A percentile compares a stretch with the other conserved stretches of the same genome.
Conservation (phyloP, 2,329 filamentous ascomycete species). For the Microdochium bolleyi region DNA sequence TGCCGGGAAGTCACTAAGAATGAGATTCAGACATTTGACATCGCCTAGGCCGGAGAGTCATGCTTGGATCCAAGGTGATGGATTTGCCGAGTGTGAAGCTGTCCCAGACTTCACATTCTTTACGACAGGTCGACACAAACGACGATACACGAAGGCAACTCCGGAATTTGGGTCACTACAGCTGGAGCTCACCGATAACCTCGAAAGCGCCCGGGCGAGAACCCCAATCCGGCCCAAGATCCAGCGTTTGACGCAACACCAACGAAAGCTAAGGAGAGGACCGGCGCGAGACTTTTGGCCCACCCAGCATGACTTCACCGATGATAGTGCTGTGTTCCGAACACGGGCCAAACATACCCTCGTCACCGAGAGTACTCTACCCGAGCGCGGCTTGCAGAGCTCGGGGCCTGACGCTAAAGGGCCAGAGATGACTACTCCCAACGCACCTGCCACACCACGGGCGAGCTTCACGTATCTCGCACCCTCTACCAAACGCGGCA, state of each 20-base stretch:
- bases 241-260: neutral
- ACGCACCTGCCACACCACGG: neutral
- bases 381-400: neutral
- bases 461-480: neutral
- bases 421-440: neutral
- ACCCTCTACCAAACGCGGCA: neutral
- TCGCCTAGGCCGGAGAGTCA: neutral
- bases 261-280: neutral
- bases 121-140: constrained; percentile 13
- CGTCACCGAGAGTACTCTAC: neutral
- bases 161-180: constrained; percentile 13
- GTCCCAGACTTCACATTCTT: constrained; percentile 10
- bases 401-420: neutral
- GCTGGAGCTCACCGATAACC: constrained; percentile 5
- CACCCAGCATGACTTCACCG: neutral
- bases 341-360: neutral
- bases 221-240: neutral
- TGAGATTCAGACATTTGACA: neutral
- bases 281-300: neutral
- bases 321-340: neutral
- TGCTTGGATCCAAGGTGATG: constrained; percentile 17
- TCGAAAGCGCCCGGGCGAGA: neutral
- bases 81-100: constrained; percentile 19
- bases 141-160: constrained; percentile 9
- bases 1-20: neutral